Conservation (phyloP, 371 early-diverging fungal species). For the Choanephora cucurbitarum region DNA sequence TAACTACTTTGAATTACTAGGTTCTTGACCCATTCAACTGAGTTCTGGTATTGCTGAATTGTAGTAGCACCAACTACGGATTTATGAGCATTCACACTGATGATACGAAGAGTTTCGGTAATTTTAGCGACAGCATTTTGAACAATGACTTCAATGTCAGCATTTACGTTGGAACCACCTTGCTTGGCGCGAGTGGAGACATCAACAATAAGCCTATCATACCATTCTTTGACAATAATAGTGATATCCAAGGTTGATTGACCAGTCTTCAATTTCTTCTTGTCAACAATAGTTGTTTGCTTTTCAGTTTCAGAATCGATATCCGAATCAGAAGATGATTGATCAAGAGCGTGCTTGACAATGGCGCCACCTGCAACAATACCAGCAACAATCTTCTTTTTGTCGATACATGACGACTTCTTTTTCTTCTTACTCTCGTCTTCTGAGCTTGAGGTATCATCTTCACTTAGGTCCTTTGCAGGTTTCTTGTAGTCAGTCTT, state of each 20-base stretch:
- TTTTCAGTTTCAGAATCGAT: conserved; percentile 8
- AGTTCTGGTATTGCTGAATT: conserved; percentile 22
- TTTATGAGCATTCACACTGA: conserved; percentile 22
- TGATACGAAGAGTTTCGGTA: conserved; percentile 20
- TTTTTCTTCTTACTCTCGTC: conserved; percentile 1
- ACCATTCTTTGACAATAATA: conserved; percentile 35
- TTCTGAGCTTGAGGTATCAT: conserved; percentile 8
- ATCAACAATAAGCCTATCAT: conserved; percentile 27
- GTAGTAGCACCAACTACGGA: conserved; percentile 14
- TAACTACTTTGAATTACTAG: conserved; percentile 25
- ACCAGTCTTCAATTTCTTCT: conserved; percentile 13
- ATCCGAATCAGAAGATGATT: conserved; percentile 7
- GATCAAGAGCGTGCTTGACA: conserved; percentile 1
- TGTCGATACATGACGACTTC: conserved; percentile 6
- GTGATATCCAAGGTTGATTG: conserved; percentile 24
- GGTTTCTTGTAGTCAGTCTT: neutral
- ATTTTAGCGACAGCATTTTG: conserved; percentile 24
- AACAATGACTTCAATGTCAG: conserved; percentile 38
- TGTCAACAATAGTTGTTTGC: conserved; percentile 7
- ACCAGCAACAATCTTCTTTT: conserved; percentile 11
- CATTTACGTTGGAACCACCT: conserved; percentile 28
- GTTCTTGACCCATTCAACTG: conserved; percentile 32
- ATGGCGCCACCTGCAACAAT: conserved; percentile 6
- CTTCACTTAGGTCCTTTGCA: neutral
- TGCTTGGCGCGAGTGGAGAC: conserved; percentile 33